Evolutionary conservation across 73 alveolate genomes (phyloP), one percentile per base, ranked within the genome.

Genomic region (Stentor coeruleus): DNA sequence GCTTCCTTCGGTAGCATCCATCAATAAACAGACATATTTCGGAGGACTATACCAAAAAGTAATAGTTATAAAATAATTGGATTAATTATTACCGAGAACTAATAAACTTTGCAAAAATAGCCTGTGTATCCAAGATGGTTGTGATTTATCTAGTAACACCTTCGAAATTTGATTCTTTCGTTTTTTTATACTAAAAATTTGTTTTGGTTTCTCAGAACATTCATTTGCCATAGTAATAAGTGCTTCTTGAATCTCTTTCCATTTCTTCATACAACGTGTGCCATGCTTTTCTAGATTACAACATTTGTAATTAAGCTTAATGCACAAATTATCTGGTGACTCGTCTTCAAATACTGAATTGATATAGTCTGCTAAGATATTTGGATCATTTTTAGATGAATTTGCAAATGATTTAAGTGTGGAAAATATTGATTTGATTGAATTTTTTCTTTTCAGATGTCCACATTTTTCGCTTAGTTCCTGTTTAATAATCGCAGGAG

Each of bases 31-130:
- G n/a, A 66, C 79, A 26, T 66, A 66, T 66, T 66, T 66, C 33
- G 79, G 79, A 66, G 79, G 79, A 0, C 37, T 66, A 26, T 66
- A 66, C 79, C 79, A 66, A 66, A 66, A 66, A 66, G 37, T 66
- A 33, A 31, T 66, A 66, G 79, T 66, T 66, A 66, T 11, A 66
- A 66, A 66, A 31, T 66, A 66, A 66, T 66, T 11, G 6, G 20
- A 49, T 49, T 49, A 49, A 49, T 20, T 20, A 49, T 49, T 49
- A 49, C 66, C 20, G 20, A 20, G 6, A 49, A 49, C 28, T 20
- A 49, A 11, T 49, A 49, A 49, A 49, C 66, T 20, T 49, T 49
- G 66, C 66, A 49, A 6, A 11, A 49, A 6, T 11, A 49, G 66
- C 20, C 66, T 49, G 66, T 49, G 66, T 49, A 49, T 49, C 66